These are phyloP conservation scores for Multifurca ochricompacta DNA, from an alignment of 768 basidiomycete genomes.

Conservation along the genomic window DNA sequence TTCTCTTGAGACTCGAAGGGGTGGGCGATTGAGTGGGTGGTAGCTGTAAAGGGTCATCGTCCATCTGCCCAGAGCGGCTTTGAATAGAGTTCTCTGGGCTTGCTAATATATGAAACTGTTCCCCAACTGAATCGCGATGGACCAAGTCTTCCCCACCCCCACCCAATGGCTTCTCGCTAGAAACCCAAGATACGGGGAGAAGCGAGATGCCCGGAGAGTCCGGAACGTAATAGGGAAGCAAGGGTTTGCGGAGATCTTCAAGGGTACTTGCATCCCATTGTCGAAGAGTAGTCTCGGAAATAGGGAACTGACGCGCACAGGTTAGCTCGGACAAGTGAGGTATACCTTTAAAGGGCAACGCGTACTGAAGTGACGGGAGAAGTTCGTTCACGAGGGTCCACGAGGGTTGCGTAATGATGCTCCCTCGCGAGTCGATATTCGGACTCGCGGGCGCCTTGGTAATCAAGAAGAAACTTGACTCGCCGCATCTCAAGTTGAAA, in stretches of 20 bases:
- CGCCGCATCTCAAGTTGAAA: slow-evolving; percentile 47
- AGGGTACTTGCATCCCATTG: slow-evolving; percentile 15
- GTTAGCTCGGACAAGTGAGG: background rate
- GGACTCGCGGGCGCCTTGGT: slow-evolving; percentile 28
- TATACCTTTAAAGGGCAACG: background rate
- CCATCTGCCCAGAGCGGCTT: background rate
- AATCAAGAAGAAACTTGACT: slow-evolving; percentile 48
- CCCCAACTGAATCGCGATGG: background rate
- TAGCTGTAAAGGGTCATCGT: background rate
- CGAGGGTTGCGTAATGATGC: background rate
- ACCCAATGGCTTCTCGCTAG: background rate
- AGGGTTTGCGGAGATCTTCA: slow-evolving; percentile 3
- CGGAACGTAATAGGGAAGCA: slow-evolving; percentile 3
- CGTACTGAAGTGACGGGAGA: background rate
- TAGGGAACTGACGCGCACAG: slow-evolving; percentile 6
- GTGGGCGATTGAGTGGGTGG: background rate
- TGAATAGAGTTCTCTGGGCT: background rate
- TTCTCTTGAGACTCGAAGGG: background rate
- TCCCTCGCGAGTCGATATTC: slow-evolving; percentile 12
- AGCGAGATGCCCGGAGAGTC: slow-evolving; percentile 1
- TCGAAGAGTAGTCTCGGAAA: slow-evolving; percentile 11
- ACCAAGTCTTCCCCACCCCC: background rate
- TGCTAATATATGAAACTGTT: background rate
- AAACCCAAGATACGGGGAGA: slow-evolving; percentile 8
- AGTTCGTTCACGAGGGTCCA: background rate